These are phyloP conservation scores for Ophiosphaerella korrae DNA, from an alignment of 2,329 filamentous ascomycete species.

Conservation along the genomic window DNA sequence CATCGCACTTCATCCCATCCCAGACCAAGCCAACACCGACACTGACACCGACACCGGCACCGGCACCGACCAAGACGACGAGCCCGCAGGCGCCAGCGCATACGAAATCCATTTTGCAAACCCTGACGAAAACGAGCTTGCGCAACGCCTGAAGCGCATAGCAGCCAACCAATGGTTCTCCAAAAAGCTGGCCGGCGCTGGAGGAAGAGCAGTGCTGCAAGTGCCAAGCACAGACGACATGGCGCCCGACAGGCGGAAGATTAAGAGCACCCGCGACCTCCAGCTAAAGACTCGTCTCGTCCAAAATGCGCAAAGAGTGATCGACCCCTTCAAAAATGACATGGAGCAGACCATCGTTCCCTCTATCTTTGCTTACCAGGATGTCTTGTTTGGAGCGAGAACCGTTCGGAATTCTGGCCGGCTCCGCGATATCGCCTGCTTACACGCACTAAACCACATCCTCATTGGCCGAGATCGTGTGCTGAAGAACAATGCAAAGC, in stretches of 20 bases:
- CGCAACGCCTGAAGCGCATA: slow-evolving; percentile 55
- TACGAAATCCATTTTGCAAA: slow-evolving; percentile 81
- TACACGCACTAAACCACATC: slow-evolving; percentile 90
- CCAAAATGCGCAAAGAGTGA: slow-evolving; percentile 34
- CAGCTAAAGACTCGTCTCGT: slow-evolving; percentile 41
- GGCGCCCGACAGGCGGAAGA: slow-evolving; percentile 19
- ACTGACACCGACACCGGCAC: too few relatives aligned
- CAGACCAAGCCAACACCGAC: not conserved
- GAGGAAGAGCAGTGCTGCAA: slow-evolving; percentile 38
- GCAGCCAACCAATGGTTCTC: slow-evolving; percentile 56
- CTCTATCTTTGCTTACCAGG: slow-evolving; percentile 79
- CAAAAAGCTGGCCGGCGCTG: slow-evolving; percentile 40
- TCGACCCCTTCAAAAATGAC: slow-evolving; percentile 59
- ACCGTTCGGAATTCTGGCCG: slow-evolving; percentile 69
- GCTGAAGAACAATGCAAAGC: slow-evolving; percentile 86
- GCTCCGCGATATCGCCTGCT: slow-evolving; percentile 73
- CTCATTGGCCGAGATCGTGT: slow-evolving; percentile 92
- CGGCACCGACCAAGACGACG: slow-evolving; percentile 6
- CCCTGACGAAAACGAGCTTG: slow-evolving; percentile 66
- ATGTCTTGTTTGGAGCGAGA: slow-evolving; percentile 77
- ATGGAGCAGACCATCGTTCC: slow-evolving; percentile 70
- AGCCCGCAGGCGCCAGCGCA: slow-evolving; percentile 66
- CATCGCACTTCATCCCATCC: not conserved
- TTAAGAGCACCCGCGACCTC: slow-evolving; percentile 33
- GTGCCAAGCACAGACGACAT: slow-evolving; percentile 26